phyloP scores from a whole-genome alignment of 306 rosid genomes.

The Dalbergia cultrata region DNA sequence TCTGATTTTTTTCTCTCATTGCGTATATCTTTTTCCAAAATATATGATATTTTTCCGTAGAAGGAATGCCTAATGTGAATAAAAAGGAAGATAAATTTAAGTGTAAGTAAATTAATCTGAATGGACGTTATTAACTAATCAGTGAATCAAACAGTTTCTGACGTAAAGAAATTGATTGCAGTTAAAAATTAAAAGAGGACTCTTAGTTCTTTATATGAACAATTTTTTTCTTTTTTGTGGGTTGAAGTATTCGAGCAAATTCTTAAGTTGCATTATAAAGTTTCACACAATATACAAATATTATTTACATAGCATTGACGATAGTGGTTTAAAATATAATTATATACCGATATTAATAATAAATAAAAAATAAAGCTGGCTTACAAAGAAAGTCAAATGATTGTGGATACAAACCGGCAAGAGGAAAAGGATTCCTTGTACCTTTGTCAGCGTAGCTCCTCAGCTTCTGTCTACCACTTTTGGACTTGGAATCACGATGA shows the following conservation, averaged over 20 bases:
- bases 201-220: neutral
- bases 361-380: neutral
- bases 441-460: conserved; percentile 33
- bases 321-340: neutral
- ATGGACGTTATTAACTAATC: neutral
- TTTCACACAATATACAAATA: neutral
- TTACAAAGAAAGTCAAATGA: conserved; percentile 52
- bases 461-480: conserved; percentile 16
- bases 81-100: neutral
- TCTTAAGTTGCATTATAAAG: neutral
- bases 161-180: neutral
- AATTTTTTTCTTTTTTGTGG: neutral
- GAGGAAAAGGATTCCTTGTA: conserved; percentile 27
- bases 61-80: neutral
- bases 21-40: neutral
- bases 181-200: neutral
- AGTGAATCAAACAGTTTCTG: neutral
- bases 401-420: conserved; percentile 26
- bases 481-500: conserved; percentile 42
- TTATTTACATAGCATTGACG: neutral
- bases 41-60: neutral
- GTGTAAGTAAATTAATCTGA: neutral
- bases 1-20: too few relatives aligned
- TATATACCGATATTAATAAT: neutral
- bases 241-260: neutral